A percentile compares a stretch with the other conserved stretches of the same genome.
Evolutionary conservation across 2,329 filamentous ascomycete genomes (phyloP).

Genomic region (Ophiosphaerella herpotricha): DNA sequence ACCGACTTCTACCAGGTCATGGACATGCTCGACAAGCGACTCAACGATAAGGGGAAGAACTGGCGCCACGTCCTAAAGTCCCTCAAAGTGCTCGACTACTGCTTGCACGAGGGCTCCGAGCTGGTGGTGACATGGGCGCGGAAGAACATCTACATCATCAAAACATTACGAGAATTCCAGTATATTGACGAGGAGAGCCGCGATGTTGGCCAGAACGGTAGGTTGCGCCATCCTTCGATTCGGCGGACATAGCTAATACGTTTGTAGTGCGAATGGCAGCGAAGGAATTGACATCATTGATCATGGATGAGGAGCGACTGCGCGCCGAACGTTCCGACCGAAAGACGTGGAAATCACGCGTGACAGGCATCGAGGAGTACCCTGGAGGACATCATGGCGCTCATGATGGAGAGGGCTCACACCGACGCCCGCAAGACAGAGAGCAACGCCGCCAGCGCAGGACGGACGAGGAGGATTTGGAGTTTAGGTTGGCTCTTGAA

Average conservation of each 20-base stretch:
- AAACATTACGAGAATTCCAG: slow-evolving; percentile 94
- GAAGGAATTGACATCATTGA: slow-evolving; percentile 90
- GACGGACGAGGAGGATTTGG: slow-evolving; percentile 82
- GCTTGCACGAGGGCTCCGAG: slow-evolving; percentile 94
- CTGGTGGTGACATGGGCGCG: slow-evolving; percentile 96
- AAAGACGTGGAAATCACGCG: slow-evolving; percentile 94
- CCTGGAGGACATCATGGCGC: slow-evolving; percentile 48
- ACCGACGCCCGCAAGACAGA: slow-evolving; percentile 47
- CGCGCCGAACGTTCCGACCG: slow-evolving; percentile 88
- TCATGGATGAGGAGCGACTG: slow-evolving; percentile 91
- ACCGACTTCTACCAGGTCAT: slow-evolving; percentile 99
- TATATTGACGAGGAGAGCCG: slow-evolving; percentile 94
- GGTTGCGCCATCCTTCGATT: slow-evolving; percentile 30
- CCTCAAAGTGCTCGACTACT: slow-evolving; percentile 96
- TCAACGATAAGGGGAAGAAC: slow-evolving; percentile 99
- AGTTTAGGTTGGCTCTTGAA: slow-evolving; percentile 88
- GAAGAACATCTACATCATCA: slow-evolving; percentile 98
- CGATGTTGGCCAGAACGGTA: slow-evolving; percentile 96
- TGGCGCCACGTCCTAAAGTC: slow-evolving; percentile 98
- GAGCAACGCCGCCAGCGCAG: slow-evolving; percentile 50
- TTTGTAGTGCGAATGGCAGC: slow-evolving; percentile 84
- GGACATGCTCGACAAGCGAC: slow-evolving; percentile 98
- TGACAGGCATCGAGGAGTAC: slow-evolving; percentile 88
- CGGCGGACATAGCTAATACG: slow-evolving; percentile 18
- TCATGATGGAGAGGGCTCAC: slow-evolving; percentile 44